Conservation (phyloP, 352 stramenopile species). For the Phytophthora brassicae region DNA sequence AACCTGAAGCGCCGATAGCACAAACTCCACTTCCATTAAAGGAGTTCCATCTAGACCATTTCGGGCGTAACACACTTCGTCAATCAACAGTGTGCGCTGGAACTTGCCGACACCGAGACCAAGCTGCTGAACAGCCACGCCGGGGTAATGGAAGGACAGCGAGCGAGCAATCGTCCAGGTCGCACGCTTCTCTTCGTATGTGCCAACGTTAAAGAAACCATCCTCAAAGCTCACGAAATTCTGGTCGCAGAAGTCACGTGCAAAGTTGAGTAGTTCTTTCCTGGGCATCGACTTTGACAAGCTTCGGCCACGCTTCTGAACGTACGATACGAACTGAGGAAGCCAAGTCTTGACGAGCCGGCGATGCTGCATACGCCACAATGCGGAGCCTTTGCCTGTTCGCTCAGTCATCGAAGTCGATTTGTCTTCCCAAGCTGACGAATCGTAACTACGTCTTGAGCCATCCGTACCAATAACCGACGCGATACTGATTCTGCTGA, state of each 20-base stretch:
- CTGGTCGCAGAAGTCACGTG: slow-evolving; percentile 34
- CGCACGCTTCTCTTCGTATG: slow-evolving; percentile 36
- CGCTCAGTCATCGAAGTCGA: neutral
- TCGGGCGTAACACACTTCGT: slow-evolving; percentile 27
- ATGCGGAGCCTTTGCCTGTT: slow-evolving; percentile 28
- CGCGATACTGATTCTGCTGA: slow-evolving; percentile 13
- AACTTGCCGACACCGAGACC: slow-evolving; percentile 35
- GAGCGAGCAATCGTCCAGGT: slow-evolving; percentile 34
- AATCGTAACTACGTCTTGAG: neutral
- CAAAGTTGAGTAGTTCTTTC: slow-evolving; percentile 37
- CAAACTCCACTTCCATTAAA: slow-evolving; percentile 32
- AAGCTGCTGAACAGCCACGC: slow-evolving; percentile 37
- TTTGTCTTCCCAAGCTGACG: slow-evolving; percentile 14
- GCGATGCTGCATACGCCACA: slow-evolving; percentile 29
- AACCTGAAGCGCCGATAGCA: slow-evolving; percentile 33
- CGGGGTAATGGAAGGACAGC: slow-evolving; percentile 35
- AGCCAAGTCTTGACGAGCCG: slow-evolving; percentile 34
- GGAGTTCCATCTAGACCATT: slow-evolving; percentile 11
- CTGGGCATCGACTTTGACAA: slow-evolving; percentile 30
- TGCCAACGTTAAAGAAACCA: slow-evolving; percentile 34
- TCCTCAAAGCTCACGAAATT: slow-evolving; percentile 36
- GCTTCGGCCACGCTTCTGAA: slow-evolving; percentile 30
- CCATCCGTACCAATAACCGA: slow-evolving; percentile 20
- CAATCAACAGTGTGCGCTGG: slow-evolving; percentile 30
- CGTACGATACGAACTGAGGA: slow-evolving; percentile 35